Percentiles rank a stretch among this genome's conserved stretches.
Conservation (phyloP, 495 filamentous ascomycete species). For the Neurospora sp. region DNA sequence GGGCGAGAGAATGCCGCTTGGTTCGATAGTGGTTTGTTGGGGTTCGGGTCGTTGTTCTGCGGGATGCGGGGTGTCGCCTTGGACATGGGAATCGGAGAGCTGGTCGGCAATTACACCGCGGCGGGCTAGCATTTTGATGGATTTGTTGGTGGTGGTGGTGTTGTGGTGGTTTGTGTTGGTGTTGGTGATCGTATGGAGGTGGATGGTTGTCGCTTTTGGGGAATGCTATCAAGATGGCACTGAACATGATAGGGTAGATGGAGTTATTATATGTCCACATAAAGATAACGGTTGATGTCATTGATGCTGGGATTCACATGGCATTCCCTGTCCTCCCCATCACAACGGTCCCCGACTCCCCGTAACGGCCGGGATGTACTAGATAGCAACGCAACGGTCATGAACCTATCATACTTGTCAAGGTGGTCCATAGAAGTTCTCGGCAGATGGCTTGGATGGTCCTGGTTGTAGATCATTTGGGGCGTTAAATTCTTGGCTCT, state of each 20-base stretch:
- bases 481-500: not conserved
- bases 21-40: not conserved
- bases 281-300: not conserved
- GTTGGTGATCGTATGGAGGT: not conserved
- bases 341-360: not conserved
- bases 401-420: not conserved
- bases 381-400: not conserved
- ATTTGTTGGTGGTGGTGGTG: not conserved
- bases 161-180: not conserved
- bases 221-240: no score
- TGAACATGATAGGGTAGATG: no score
- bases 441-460: not conserved
- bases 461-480: not conserved
- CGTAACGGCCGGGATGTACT: not conserved
- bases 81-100: not conserved
- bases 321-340: not conserved
- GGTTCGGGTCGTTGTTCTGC: not conserved
- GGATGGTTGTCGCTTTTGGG: not conserved
- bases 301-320: not conserved
- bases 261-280: not conserved
- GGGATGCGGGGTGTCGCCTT: not conserved
- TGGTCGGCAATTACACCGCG: not conserved
- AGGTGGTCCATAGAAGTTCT: not conserved
- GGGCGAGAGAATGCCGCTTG: not conserved
- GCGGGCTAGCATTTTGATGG: not conserved